Base-by-base conservation (phyloP, 2,329 filamentous ascomycete species). In the Pezicula neosporulosa region DNA sequence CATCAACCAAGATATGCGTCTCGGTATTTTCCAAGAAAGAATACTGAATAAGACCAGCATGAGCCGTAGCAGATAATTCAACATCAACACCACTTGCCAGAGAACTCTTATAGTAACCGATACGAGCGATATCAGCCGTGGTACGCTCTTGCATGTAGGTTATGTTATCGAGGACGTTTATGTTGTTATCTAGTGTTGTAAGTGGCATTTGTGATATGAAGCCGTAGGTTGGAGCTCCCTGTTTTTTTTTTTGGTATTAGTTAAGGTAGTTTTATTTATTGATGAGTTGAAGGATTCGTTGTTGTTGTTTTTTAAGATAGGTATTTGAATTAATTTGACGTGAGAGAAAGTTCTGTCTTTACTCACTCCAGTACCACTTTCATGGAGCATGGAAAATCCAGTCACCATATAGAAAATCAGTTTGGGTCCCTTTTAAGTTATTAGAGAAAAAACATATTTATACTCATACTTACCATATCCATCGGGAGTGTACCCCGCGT, bases 211-310 rank as follows among this genome's bases (percentile, higher is more conserved):
- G 76, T 1, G 74, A 68, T 24, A 78, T 72, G 6, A 82, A 70
- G 0, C 80, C 81, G 51, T 83, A 84, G 49, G 81, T 83, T 0
- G 80, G 77, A 6, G 76, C 75, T 1, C 81, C 81, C 30, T 33
- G 12, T 7, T 33, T 10, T 13, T 6, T 28, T 28, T 6, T 5
- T 9, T 28, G 27, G 30, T 33, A 33, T 33, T 33, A 2, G 6
- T 24, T 24, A 3, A 24, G 21, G 3, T 24, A 3, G 21, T 6
- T 6, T n/a, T n/a, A n/a, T n/a, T n/a, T n/a, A n/a, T n/a, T n/a
- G n/a, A n/a, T n/a, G n/a, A n/a, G n/a, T n/a, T n/a, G n/a, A n/a
- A n/a, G n/a, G 21, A 24, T 24, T 24, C 21, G 21, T 24, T 24
- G 21, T 3, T 24, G 21, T 3, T 3, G 5, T 21, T 21, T 21